Evolutionary conservation across 305 asterid genomes (phyloP).

Genomic region (Rubia tinctorum): DNA sequence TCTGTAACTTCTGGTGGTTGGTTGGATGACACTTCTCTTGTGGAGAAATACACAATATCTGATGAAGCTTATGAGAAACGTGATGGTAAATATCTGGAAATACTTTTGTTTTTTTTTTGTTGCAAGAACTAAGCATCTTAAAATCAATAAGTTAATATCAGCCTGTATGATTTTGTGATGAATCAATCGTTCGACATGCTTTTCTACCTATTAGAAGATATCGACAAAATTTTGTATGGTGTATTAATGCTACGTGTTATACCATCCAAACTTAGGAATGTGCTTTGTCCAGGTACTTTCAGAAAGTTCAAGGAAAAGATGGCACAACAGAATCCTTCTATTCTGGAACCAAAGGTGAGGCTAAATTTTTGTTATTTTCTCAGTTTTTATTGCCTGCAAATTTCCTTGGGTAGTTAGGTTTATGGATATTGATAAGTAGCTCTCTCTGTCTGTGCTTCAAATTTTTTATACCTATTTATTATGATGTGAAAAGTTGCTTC

Average conservation of each 20-base stretch:
- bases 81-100: slow-evolving; percentile 45
- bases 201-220: not conserved
- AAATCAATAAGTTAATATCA: not conserved
- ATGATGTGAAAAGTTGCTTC: not conserved
- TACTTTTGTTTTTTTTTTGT: not conserved
- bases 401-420: not conserved
- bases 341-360: slow-evolving; percentile 55
- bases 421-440: not conserved
- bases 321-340: slow-evolving; percentile 45
- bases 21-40: slow-evolving; percentile 94
- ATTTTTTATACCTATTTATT: not conserved
- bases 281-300: slow-evolving; percentile 64
- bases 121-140: not conserved
- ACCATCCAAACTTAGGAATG: not conserved
- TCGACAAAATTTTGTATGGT: not conserved
- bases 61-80: slow-evolving; percentile 86
- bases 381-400: slow-evolving; percentile 1
- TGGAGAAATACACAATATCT: slow-evolving; percentile 90
- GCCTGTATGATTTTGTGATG: not conserved
- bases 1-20: slow-evolving; percentile 97
- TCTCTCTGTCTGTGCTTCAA: not conserved
- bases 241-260: not conserved
- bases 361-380: slow-evolving; percentile 13
- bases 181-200: not conserved
- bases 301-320: slow-evolving; percentile 87